These are phyloP conservation scores for Tolypocladium ovalisporum DNA, from an alignment of 2,329 filamentous ascomycete genomes.

Conservation along the genomic window DNA sequence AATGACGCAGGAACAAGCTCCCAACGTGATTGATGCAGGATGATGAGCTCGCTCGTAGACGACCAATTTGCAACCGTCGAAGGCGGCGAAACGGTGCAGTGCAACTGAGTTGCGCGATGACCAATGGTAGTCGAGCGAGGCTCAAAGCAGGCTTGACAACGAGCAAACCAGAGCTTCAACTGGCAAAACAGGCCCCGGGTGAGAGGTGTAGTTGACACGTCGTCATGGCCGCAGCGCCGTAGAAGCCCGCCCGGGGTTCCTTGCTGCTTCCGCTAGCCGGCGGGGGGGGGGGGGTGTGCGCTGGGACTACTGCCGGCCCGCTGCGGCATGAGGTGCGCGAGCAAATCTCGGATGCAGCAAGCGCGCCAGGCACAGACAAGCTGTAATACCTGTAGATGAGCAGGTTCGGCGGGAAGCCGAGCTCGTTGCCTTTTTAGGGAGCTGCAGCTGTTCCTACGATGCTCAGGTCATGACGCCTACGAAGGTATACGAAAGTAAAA, in stretches of 20 bases:
- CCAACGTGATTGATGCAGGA: not conserved
- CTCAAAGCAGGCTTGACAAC: not conserved
- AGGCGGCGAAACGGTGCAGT: too few relatives aligned
- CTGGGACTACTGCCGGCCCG: not conserved
- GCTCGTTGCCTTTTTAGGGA: not conserved
- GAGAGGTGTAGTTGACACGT: not conserved
- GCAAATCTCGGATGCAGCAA: not conserved
- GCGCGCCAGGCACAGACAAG: not conserved
- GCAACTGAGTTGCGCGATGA: not conserved
- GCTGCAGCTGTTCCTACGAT: too few relatives aligned
- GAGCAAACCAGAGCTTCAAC: too few relatives aligned
- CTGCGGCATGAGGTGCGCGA: not conserved
- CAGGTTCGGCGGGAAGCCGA: not conserved
- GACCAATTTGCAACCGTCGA: not conserved
- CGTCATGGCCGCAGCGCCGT: not conserved
- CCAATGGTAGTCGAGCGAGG: not conserved
- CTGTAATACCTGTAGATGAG: not conserved
- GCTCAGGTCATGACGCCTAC: too few relatives aligned
- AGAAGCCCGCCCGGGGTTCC: not conserved
- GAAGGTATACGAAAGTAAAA: too few relatives aligned
- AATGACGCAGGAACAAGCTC: not conserved
- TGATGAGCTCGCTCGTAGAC: not conserved
- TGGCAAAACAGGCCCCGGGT: not conserved
- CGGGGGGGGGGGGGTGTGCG: not conserved
- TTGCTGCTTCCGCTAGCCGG: not conserved